phyloP scores from a whole-genome alignment of 495 filamentous ascomycete species.

The Usnea hakonensis region DNA sequence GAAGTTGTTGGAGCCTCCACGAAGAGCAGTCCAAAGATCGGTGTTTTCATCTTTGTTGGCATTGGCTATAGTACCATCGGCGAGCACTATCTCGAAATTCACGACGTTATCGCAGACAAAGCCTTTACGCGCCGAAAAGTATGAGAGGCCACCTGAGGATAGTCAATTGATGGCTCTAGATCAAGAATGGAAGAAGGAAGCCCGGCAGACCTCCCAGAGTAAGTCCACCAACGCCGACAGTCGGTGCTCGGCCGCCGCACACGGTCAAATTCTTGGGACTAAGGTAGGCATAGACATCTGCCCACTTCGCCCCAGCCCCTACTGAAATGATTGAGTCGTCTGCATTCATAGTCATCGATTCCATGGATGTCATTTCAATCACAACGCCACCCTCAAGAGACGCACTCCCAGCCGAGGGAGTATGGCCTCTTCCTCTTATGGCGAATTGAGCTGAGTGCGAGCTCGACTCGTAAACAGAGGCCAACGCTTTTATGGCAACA shows the following conservation, averaged over 20 bases:
- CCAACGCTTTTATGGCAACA: constrained; percentile 24
- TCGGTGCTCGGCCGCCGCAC: constrained; percentile 32
- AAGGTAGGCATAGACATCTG: constrained; percentile 36
- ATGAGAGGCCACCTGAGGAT: constrained; percentile 26
- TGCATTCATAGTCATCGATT: constrained; percentile 33
- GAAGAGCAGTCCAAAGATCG: constrained; percentile 48
- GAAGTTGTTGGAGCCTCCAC: constrained; percentile 53
- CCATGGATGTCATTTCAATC: constrained; percentile 44
- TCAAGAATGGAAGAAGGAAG: too few species aligned
- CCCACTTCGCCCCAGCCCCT: constrained; percentile 39
- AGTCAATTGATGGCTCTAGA: too few species aligned
- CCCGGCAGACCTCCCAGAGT: background rate
- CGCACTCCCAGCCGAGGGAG: constrained; percentile 29
- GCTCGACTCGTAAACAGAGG: too few species aligned
- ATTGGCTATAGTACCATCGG: constrained; percentile 30
- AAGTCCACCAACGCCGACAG: background rate
- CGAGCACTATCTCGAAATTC: constrained; percentile 34
- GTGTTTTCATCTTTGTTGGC: constrained; percentile 26
- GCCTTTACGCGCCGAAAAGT: constrained; percentile 23
- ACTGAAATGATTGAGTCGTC: constrained; percentile 33
- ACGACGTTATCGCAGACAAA: constrained; percentile 29
- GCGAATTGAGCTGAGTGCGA: constrained; percentile 35
- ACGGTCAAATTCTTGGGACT: constrained; percentile 29
- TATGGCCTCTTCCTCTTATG: constrained; percentile 43
- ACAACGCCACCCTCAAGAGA: constrained; percentile 42